Evolutionary conservation across 805 yeast genomes (phyloP).

Genomic region (Wickerhamiella spandovensis): DNA sequence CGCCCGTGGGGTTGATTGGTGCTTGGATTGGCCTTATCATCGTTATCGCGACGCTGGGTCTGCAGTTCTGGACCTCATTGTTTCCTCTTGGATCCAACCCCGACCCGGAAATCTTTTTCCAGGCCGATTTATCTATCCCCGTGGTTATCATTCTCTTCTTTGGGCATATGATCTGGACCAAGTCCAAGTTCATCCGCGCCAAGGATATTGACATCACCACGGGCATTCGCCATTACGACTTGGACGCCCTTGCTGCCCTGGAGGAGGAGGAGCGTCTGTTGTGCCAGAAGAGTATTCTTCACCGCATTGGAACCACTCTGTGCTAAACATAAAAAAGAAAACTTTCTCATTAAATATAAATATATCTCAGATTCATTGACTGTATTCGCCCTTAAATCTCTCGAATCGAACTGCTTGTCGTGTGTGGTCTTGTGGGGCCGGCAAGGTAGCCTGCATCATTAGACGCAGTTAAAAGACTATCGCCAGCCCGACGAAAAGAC

Average conservation of each 20-base stretch:
- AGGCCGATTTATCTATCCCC: constrained; percentile 36
- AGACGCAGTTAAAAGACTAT: neutral
- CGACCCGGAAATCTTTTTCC: constrained; percentile 29
- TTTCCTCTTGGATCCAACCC: constrained; percentile 43
- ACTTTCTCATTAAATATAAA: neutral
- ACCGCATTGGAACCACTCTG: neutral
- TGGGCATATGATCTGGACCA: constrained; percentile 13
- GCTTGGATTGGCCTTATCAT: constrained; percentile 48
- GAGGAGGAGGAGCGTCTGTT: constrained; percentile 9
- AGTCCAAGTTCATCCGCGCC: constrained; percentile 25
- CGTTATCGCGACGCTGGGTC: constrained; percentile 48
- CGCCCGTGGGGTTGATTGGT: constrained; percentile 60
- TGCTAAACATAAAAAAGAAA: neutral
- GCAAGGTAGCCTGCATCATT: no score
- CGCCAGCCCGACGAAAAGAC: neutral
- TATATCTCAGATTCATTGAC: neutral
- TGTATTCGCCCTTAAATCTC: no score
- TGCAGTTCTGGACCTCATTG: constrained; percentile 73
- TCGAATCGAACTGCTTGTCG: no score
- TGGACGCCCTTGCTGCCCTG: constrained; percentile 17
- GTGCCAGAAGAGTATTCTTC: neutral
- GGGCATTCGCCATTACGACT: constrained; percentile 48
- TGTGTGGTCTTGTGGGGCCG: no score
- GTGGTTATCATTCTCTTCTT: constrained; percentile 11
- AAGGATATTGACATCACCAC: constrained; percentile 44